Evolutionary conservation across 495 filamentous ascomycete genomes (phyloP), one percentile per base, ranked within the genome.

Genomic region (Saxispiralis lemnorum): DNA sequence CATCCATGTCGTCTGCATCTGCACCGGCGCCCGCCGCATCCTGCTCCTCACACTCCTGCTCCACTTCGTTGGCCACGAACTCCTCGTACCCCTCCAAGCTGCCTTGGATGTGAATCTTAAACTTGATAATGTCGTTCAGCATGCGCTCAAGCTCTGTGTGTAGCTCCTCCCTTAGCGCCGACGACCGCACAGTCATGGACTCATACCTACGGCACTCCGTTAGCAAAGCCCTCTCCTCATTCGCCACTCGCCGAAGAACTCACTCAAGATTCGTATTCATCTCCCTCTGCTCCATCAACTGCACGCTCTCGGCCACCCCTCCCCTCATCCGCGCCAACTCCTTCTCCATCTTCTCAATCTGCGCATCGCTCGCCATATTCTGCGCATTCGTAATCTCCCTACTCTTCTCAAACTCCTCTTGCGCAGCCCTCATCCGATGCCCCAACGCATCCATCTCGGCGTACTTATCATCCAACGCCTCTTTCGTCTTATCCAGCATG

Each of bases 321-420:
- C 76, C 71, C 44, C 86, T 71, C 84, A 95, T 93, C 66, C 83
- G 85, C 34, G 82, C 81, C 20, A 97, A 65, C 60, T 97, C 88
- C 58, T 93, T 93, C 65, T 96, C 89, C 80, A 95, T 86, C 67
- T 86, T 84, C 63, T 97, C 89, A 54, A 95, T 93, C 59, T 95
- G 87, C 13, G 85, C 75, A 59, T 95, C 89, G 4, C 73, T 79
- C 10, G 76, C 77, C 51, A 87, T 70, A 59, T 89, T 87, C 62
- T 94, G 84, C 24, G 84, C 82, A 13, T 70, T 78, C 12, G 80
- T 86, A 33, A 83, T 75, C 65, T 97, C 92, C 59, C 88, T 86
- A 30, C 81, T 84, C 57, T 81, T 81, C 59, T 96, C 86, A 54
- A 86, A 93, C 55, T 96, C 89, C 58, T 92, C 84, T 55, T 92